Evolutionary conservation across 805 yeast species (phyloP).

Genomic region (Wickerhamiella azyma): DNA sequence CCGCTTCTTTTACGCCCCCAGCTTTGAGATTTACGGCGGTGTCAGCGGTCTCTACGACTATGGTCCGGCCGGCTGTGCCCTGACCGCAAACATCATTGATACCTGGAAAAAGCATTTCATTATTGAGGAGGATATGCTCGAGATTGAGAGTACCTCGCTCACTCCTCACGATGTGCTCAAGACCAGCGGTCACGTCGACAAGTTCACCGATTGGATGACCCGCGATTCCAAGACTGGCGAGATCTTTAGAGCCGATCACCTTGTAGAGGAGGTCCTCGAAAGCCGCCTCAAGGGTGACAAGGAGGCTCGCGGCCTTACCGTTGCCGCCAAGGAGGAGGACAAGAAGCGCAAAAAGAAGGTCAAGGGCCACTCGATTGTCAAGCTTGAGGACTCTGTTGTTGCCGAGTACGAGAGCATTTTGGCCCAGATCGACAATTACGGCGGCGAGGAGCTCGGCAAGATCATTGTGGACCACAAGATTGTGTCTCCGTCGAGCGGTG

Average conservation of each 20-base stretch:
- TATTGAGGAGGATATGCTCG: constrained; percentile 96
- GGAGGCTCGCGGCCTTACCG: constrained; percentile 78
- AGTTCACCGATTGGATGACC: constrained; percentile 99
- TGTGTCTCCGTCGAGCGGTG: constrained; percentile 84
- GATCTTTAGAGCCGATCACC: constrained; percentile 95
- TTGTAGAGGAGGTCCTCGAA: constrained; percentile 95
- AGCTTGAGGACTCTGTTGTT: constrained; percentile 68
- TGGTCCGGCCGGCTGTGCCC: constrained; percentile 99
- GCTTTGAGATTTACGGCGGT: constrained; percentile 96
- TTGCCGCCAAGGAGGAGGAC: constrained; percentile 51
- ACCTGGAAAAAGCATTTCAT: constrained; percentile 96
- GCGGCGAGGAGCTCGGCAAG: constrained; percentile 86
- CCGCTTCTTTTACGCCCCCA: constrained; percentile 94
- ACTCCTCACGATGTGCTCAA: constrained; percentile 96
- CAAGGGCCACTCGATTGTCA: constrained; percentile 79
- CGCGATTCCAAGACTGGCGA: constrained; percentile 91
- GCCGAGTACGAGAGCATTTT: constrained; percentile 72
- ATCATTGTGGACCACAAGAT: constrained; percentile 71
- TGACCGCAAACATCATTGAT: constrained; percentile 91
- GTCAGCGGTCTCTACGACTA: constrained; percentile 95
- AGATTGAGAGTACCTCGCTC: constrained; percentile 94
- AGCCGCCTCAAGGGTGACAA: constrained; percentile 92
- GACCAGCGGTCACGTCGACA: constrained; percentile 98
- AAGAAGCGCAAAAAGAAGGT: constrained; percentile 87
- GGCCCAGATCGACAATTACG: constrained; percentile 85